Conservation (phyloP, 768 basidiomycete species). For the Termitomyces sp. region DNA sequence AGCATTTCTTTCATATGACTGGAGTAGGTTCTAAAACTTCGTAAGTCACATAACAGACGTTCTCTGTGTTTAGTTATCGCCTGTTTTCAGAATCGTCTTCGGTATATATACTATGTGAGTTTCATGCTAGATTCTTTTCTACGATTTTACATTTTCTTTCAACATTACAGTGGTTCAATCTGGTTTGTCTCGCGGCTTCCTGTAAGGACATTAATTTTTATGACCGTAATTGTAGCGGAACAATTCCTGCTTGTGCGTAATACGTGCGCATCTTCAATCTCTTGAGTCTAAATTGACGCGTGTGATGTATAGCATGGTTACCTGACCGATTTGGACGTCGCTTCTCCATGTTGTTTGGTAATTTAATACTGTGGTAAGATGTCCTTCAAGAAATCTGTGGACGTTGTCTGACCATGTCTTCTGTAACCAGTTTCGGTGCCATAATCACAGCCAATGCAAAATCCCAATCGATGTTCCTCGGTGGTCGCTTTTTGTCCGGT, state of each 20-base stretch:
- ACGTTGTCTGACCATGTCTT: not conserved
- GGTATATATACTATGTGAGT: slow-evolving; percentile 45
- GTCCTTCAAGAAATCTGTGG: slow-evolving; percentile 9
- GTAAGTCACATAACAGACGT: slow-evolving; percentile 14
- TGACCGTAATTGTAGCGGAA: slow-evolving; percentile 21
- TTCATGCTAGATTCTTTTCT: not conserved
- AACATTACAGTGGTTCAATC: slow-evolving; percentile 28
- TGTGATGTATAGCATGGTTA: slow-evolving; percentile 27
- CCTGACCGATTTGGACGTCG: slow-evolving; percentile 46
- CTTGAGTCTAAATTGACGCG: not conserved
- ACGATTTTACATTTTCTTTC: not conserved
- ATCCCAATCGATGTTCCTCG: slow-evolving; percentile 36
- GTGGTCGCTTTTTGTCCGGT: slow-evolving; percentile 47
- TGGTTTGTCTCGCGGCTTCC: slow-evolving; percentile 18
- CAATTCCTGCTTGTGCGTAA: slow-evolving; percentile 35
- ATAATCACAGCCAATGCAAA: slow-evolving; percentile 43
- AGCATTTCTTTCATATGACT: slow-evolving; percentile 39
- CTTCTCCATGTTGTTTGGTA: slow-evolving; percentile 44
- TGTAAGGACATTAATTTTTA: slow-evolving; percentile 14
- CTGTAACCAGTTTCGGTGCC: slow-evolving; percentile 33
- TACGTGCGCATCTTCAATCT: not conserved
- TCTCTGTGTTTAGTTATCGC: not conserved
- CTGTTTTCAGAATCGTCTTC: slow-evolving; percentile 36
- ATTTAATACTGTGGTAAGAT: slow-evolving; percentile 29
- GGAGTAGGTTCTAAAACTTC: slow-evolving; percentile 38